These are phyloP conservation scores for Euphorbia neoarborescens DNA, from an alignment of 441 rosid species.

Conservation along the genomic window DNA sequence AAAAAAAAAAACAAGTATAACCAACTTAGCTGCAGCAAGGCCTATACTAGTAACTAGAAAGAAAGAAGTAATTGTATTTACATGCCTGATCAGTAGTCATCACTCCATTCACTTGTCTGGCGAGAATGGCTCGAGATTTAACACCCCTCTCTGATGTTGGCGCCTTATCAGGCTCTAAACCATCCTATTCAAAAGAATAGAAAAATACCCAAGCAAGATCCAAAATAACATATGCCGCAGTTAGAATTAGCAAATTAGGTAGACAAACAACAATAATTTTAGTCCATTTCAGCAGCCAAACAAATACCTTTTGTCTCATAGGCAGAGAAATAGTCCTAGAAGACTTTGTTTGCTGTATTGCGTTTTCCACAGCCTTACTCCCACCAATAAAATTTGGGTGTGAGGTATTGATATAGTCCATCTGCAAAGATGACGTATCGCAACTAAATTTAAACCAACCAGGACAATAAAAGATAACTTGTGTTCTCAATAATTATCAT, in stretches of 20 bases:
- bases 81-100: conserved; percentile 75
- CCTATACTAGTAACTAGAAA: not conserved
- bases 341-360: conserved; percentile 60
- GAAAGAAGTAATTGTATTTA: conserved; percentile 8
- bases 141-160: conserved; percentile 51
- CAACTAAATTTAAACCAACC: not conserved
- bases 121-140: conserved; percentile 61
- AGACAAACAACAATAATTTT: not conserved
- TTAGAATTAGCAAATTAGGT: not conserved
- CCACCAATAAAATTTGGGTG: conserved; percentile 93
- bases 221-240: not conserved
- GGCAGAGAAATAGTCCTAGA: conserved; percentile 46
- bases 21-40: not conserved
- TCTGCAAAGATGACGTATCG: conserved; percentile 35
- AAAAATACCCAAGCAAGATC: not conserved
- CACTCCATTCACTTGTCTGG: conserved; percentile 69
- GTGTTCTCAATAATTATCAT: not conserved
- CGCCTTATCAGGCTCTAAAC: conserved; percentile 61
- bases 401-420: conserved; percentile 91
- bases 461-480: not conserved
- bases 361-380: conserved; percentile 76
- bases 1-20: not conserved
- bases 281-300: conserved; percentile 9
- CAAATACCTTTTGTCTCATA: conserved; percentile 48
- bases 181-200: conserved; percentile 41